A percentile compares a stretch with the other conserved stretches of the same genome.
These are phyloP conservation scores for Nitzschia palea DNA, from an alignment of 108 stramenopile species.

Conservation along the genomic window DNA sequence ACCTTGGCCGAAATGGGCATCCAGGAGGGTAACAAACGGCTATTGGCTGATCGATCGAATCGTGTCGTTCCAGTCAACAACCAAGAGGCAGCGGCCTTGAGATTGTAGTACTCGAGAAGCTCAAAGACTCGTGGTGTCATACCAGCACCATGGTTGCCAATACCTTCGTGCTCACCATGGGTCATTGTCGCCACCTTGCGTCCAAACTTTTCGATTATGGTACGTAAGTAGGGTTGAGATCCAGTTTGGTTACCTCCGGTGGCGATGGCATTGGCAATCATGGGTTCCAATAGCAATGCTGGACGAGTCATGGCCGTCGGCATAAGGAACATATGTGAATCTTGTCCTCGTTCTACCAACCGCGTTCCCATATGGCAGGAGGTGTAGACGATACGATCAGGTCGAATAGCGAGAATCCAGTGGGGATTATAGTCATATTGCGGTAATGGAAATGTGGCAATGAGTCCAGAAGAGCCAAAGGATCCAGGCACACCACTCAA, in stretches of 20 bases:
- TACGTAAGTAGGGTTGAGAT: conserved; percentile 46
- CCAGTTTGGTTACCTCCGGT: conserved; percentile 46
- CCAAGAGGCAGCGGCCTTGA: conserved; percentile 64
- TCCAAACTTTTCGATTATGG: conserved; percentile 80
- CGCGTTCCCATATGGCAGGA: conserved; percentile 44
- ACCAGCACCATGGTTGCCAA: conserved; percentile 68
- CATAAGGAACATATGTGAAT: conserved; percentile 44
- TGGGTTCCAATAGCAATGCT: conserved; percentile 73
- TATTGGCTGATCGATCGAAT: conserved; percentile 46
- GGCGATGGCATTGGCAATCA: conserved; percentile 81
- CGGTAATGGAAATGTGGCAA: conserved; percentile 55
- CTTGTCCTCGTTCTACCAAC: conserved; percentile 54
- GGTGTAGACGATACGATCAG: conserved; percentile 67
- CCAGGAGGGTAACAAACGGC: conserved; percentile 67
- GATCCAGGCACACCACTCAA: conserved; percentile 56
- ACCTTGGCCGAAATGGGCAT: conserved; percentile 62
- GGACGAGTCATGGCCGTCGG: conserved; percentile 65
- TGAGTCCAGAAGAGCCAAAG: conserved; percentile 48
- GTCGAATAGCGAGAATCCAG: conserved; percentile 61
- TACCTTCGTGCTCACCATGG: conserved; percentile 76
- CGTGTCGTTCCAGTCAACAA: conserved; percentile 64
- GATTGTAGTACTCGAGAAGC: conserved; percentile 51
- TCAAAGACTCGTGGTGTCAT: conserved; percentile 66
- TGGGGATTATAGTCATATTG: conserved; percentile 30
- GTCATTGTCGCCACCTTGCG: conserved; percentile 69